Conservation (phyloP, 257 asterid genomes). For the Petunia secreta region DNA sequence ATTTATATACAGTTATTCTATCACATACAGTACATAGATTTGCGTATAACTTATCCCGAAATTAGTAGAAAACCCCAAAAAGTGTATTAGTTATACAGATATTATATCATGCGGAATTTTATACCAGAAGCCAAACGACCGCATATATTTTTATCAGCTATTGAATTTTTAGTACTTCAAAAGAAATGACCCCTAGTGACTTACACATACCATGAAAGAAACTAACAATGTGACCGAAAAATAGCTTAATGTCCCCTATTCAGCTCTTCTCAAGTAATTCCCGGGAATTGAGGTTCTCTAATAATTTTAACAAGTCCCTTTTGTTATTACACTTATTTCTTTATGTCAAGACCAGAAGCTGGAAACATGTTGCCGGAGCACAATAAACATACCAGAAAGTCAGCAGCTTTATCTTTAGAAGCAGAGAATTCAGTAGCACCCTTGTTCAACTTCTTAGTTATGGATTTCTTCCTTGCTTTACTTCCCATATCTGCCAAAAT, state of each 20-base stretch:
- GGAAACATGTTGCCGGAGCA: too few species aligned
- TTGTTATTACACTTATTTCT: too few species aligned
- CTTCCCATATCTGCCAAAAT: slow-evolving; percentile 43
- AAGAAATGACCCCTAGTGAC: too few species aligned
- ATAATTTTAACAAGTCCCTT: not conserved
- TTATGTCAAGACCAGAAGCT: not conserved
- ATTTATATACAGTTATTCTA: too few species aligned
- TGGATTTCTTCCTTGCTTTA: slow-evolving; percentile 53
- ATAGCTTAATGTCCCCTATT: not conserved
- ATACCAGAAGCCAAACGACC: too few species aligned
- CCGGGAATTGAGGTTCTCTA: not conserved
- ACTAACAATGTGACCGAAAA: not conserved
- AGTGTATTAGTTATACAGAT: too few species aligned
- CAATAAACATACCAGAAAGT: slow-evolving; percentile 56
- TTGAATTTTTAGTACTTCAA: too few species aligned
- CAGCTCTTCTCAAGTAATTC: not conserved
- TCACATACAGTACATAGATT: too few species aligned
- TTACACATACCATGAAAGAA: not conserved
- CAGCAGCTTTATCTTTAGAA: slow-evolving; percentile 52
- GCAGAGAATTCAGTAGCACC: slow-evolving; percentile 50
- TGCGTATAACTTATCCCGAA: too few species aligned
- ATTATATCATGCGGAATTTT: too few species aligned
- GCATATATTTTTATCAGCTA: too few species aligned
- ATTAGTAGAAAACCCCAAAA: too few species aligned
- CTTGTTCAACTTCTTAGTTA: slow-evolving; percentile 53